Evolutionary conservation across 495 filamentous ascomycete genomes (phyloP), one percentile per base, ranked within the genome.

Genomic region (Tetracladium setigerum): DNA sequence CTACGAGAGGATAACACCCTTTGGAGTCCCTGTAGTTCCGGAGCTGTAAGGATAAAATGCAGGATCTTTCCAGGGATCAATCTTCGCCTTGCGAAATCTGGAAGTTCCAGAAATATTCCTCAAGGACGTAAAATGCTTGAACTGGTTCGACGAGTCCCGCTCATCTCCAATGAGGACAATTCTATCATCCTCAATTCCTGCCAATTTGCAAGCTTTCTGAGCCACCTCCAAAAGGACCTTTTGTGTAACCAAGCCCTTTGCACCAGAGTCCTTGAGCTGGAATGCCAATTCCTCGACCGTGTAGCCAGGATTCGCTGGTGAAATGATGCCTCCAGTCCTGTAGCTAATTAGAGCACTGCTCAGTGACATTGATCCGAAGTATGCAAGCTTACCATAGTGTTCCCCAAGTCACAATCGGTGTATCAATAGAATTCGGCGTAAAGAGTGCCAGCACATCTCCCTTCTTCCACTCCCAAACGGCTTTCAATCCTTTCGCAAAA

Each of bases 231-330:
- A 67, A 43, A 82, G 69, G 0, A 81, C 62, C 6, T 70, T 56
- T 50, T 87, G 84, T 0, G 92, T 97, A 3, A 83, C 75, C 16
- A 97, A 62, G 1, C 71, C 87, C 57, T 82, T 89, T 27, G 88
- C 89, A 1, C 77, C 74, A 0, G 86, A 82, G 62, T 94, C 84
- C 55, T 83, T 79, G 49, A 97, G 75, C 63, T 96, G 92, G 61
- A 86, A 94, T 14, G 84, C 83, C 12, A 97, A 74, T 61, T 97
- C 91, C 6, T 95, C 81, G 17, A 71, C 77, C 1, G 84, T 94
- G 65, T 96, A 96, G 1, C 77, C 76, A 17, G 92, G 90, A 61
- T 96, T 96, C 10, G 88, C 89, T 0, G 92, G 86, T 2, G 83
- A 87, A 14, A 87, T 60, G 40, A 83, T 68, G 15, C 87, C 91